phyloP scores from a whole-genome alignment of 208 protist species.

The Crithidia fasciculata region DNA sequence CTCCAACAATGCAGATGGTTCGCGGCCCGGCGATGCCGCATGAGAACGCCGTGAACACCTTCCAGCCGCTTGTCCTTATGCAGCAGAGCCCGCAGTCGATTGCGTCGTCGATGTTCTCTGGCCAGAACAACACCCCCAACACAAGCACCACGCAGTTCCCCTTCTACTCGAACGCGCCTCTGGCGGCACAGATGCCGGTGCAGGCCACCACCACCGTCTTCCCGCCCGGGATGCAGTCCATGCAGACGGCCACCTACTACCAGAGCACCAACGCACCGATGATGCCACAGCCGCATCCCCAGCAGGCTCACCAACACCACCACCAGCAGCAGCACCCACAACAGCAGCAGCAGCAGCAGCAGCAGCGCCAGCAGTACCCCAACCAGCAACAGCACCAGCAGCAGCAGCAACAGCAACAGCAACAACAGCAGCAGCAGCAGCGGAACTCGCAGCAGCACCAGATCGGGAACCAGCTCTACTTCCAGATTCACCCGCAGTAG shows the following conservation, averaged over 20 bases:
- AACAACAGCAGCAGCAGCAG: not conserved
- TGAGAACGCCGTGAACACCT: conserved; percentile 32
- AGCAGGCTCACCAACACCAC: not conserved
- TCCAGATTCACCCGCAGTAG: conserved; percentile 27
- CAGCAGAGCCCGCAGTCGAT: conserved; percentile 29
- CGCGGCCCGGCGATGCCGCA: conserved; percentile 16
- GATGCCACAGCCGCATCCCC: not conserved
- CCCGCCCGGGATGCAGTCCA: conserved; percentile 2
- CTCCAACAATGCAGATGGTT: conserved; percentile 26
- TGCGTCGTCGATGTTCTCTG: conserved; percentile 15
- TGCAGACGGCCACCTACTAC: conserved; percentile 30
- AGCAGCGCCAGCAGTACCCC: not conserved
- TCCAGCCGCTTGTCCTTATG: conserved; percentile 26
- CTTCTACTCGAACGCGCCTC: conserved; percentile 24
- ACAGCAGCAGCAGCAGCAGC: conserved; percentile 10
- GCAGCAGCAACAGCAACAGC: not conserved
- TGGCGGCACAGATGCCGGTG: conserved; percentile 12
- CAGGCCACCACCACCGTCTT: conserved; percentile 21
- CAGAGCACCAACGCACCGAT: conserved; percentile 7
- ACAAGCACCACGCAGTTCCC: conserved; percentile 11
- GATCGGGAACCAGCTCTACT: conserved; percentile 24
- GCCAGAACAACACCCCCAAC: conserved; percentile 10
- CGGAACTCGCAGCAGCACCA: conserved; percentile 11
- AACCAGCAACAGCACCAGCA: not conserved
- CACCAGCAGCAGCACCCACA: conserved; percentile 17